Evolutionary conservation across 1,284 basidiomycete species (phyloP).

Genomic region (Apiotrichum mycotoxinovorans): DNA sequence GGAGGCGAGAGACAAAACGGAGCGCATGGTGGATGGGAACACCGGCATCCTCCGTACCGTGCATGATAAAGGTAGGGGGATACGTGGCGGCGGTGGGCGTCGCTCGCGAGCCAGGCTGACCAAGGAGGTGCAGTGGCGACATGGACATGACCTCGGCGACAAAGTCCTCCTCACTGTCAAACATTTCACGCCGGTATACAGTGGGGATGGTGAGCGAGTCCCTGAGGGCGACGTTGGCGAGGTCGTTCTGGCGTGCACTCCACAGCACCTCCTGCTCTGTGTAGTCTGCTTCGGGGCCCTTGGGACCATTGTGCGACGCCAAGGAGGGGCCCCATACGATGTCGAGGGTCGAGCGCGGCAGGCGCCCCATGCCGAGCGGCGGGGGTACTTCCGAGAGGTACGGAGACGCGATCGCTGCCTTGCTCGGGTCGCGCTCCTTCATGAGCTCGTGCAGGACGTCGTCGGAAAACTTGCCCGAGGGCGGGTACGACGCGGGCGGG

Average conservation of each 20-base stretch:
- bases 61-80: slow-evolving; percentile 30
- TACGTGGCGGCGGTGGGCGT: not conserved
- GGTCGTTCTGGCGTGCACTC: slow-evolving; percentile 3
- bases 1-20: slow-evolving; percentile 7
- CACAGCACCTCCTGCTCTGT: not conserved
- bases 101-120: not conserved
- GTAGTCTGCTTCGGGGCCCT: not conserved
- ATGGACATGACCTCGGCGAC: not conserved
- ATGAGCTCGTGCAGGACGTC: not conserved
- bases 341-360: not conserved
- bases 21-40: slow-evolving; percentile 22
- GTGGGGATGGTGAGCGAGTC: slow-evolving; percentile 1
- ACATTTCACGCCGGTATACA: slow-evolving; percentile 15
- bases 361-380: slow-evolving; percentile 1
- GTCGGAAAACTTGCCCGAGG: not conserved
- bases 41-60: slow-evolving; percentile 22
- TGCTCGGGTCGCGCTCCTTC: slow-evolving; percentile 8
- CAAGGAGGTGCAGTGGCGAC: not conserved
- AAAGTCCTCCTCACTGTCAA: slow-evolving; percentile 11
- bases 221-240: not conserved
- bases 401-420: slow-evolving; percentile 12
- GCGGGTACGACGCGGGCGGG: not conserved
- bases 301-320: no score
- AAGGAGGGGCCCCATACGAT: not conserved
- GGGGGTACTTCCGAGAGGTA: slow-evolving; percentile 4